Percentiles rank a stretch among this genome's conserved stretches.
These are phyloP conservation scores for Entomortierella beljakovae DNA, from an alignment of 192 early-diverging fungal species.

Conservation along the genomic window DNA sequence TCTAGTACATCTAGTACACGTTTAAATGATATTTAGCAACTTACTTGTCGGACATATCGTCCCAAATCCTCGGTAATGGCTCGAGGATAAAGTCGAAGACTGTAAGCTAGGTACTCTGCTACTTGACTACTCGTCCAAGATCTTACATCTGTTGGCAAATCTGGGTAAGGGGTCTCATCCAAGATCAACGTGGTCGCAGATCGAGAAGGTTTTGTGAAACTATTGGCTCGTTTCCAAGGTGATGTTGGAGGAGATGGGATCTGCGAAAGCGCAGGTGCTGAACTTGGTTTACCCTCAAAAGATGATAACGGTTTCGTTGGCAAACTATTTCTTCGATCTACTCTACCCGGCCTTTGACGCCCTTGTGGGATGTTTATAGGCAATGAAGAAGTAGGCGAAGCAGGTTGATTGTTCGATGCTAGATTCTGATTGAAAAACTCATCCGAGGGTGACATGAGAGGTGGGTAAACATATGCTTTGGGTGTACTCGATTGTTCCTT, in stretches of 20 bases:
- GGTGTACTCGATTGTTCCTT: slow-evolving; percentile 21
- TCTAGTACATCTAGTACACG: too few species aligned
- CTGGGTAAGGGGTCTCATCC: slow-evolving; percentile 44
- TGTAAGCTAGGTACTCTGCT: slow-evolving; percentile 50
- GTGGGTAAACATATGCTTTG: slow-evolving; percentile 45
- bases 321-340: slow-evolving; percentile 8
- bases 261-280: slow-evolving; percentile 2
- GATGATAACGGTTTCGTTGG: slow-evolving; percentile 1
- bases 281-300: slow-evolving; percentile 5
- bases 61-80: slow-evolving; percentile 54
- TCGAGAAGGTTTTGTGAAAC: slow-evolving; percentile 11
- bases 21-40: background rate
- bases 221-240: slow-evolving; percentile 32
- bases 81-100: slow-evolving; percentile 43
- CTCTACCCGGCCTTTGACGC: background rate
- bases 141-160: slow-evolving; percentile 46
- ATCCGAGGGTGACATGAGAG: slow-evolving; percentile 47
- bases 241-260: slow-evolving; percentile 39
- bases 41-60: slow-evolving; percentile 53
- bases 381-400: slow-evolving; percentile 4
- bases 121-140: slow-evolving; percentile 49
- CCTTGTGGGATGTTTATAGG: slow-evolving; percentile 39
- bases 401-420: background rate
- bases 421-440: slow-evolving; percentile 14
- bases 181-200: slow-evolving; percentile 28